Conservation (phyloP, 2,329 filamentous ascomycete genomes). For the Stromatinia cepivora region DNA sequence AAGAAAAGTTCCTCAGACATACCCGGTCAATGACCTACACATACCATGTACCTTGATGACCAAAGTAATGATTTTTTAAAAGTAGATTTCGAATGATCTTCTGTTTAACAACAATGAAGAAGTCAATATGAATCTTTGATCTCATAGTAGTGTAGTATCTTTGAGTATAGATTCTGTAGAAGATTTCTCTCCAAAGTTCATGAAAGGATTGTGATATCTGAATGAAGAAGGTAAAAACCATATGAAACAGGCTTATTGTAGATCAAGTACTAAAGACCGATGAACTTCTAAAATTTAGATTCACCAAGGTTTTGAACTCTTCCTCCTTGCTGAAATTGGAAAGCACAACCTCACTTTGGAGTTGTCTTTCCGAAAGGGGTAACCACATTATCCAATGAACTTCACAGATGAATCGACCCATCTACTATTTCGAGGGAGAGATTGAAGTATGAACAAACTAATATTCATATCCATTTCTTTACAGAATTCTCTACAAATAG, state of each 20-base stretch:
- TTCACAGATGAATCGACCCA: neutral
- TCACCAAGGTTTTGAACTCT: neutral
- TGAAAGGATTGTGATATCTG: neutral
- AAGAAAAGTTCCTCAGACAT: neutral
- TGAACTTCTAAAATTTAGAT: neutral
- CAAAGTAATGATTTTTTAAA: neutral
- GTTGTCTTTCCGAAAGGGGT: constrained; percentile 10
- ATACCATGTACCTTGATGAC: neutral
- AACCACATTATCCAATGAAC: neutral
- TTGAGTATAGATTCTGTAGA: neutral
- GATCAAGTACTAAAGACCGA: neutral
- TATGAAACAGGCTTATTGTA: constrained; percentile 1
- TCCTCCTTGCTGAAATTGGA: neutral
- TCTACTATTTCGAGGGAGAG: neutral
- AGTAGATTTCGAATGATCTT: neutral
- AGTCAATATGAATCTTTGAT: neutral
- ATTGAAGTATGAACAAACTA: neutral
- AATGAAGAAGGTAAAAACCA: neutral
- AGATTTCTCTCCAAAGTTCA: neutral
- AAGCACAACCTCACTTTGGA: constrained; percentile 6
- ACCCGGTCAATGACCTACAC: neutral
- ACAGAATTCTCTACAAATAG: neutral
- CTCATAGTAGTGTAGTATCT: neutral
- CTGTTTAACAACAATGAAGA: neutral
- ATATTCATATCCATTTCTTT: neutral